phyloP scores from a whole-genome alignment of 306 rosid genomes.

The Cucumis hystrix region DNA sequence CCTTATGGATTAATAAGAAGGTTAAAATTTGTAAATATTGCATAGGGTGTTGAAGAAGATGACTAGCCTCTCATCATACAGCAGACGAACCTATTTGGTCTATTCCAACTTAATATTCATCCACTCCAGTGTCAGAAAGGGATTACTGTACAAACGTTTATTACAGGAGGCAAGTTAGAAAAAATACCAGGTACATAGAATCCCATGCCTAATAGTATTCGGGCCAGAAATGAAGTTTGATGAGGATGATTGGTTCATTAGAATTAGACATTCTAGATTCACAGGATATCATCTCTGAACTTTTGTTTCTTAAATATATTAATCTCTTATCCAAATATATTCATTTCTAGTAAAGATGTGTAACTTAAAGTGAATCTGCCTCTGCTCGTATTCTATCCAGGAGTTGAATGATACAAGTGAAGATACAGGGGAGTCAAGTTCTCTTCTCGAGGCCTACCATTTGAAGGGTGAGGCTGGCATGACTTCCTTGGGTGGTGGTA shows the following conservation, averaged over 20 bases:
- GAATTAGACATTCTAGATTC: not conserved
- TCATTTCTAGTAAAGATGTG: no score
- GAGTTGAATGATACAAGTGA: conserved; percentile 14
- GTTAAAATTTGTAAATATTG: not conserved
- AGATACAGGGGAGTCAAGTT: conserved; percentile 25
- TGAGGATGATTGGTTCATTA: not conserved
- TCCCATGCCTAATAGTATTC: not conserved
- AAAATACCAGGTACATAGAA: not conserved
- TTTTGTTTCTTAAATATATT: not conserved
- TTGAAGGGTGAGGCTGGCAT: conserved; percentile 30
- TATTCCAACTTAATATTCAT: not conserved
- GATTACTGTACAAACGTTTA: not conserved
- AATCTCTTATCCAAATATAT: no score
- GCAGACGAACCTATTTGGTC: not conserved
- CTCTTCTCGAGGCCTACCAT: conserved; percentile 65
- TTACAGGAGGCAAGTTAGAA: not conserved
- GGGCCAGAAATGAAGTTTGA: not conserved
- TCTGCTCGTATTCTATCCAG: conserved; percentile 31
- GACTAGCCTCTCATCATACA: not conserved
- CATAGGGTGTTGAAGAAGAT: not conserved
- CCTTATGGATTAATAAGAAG: not conserved
- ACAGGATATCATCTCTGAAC: not conserved
- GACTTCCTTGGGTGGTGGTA: conserved; percentile 15
- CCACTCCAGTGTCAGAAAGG: not conserved
- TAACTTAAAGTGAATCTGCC: not conserved